Evolutionary conservation across 139 green algal species (phyloP).

Genomic region (Micromonas commoda): DNA sequence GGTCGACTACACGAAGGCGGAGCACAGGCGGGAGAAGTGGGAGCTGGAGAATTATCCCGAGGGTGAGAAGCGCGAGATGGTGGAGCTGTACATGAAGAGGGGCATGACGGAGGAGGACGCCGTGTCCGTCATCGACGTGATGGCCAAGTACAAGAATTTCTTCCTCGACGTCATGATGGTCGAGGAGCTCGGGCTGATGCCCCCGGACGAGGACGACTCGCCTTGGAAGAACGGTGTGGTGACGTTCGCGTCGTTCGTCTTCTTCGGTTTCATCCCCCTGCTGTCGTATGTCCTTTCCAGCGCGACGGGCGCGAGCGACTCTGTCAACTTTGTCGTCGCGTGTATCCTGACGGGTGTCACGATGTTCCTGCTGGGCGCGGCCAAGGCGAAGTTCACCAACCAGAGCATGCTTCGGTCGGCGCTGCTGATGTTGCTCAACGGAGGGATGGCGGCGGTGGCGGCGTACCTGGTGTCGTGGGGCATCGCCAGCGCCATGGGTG

Average conservation of each 20-base stretch:
- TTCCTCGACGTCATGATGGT: conserved; percentile 34
- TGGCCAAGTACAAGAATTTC: conserved; percentile 25
- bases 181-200: conserved; percentile 27
- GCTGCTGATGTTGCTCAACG: conserved; percentile 25
- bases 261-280: conserved; percentile 30
- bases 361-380: conserved; percentile 8
- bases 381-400: conserved; percentile 28
- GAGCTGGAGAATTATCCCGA: conserved; percentile 30
- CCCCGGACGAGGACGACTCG: conserved; percentile 12
- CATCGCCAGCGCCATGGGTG: not conserved
- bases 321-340: conserved; percentile 5
- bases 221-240: conserved; percentile 29
- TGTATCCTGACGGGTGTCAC: conserved; percentile 14
- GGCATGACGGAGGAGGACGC: conserved; percentile 28
- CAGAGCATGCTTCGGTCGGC: conserved; percentile 5
- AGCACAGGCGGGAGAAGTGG: conserved; percentile 28
- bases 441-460: conserved; percentile 8
- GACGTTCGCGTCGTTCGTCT: conserved; percentile 23
- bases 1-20: not conserved
- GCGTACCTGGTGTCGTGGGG: conserved; percentile 23
- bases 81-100: conserved; percentile 21
- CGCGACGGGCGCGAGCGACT: not conserved
- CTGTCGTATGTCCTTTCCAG: not conserved
- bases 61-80: conserved; percentile 30
- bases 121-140: conserved; percentile 5